phyloP scores from a whole-genome alignment of 1,284 basidiomycete genomes.

The Rhizopogon parksii region DNA sequence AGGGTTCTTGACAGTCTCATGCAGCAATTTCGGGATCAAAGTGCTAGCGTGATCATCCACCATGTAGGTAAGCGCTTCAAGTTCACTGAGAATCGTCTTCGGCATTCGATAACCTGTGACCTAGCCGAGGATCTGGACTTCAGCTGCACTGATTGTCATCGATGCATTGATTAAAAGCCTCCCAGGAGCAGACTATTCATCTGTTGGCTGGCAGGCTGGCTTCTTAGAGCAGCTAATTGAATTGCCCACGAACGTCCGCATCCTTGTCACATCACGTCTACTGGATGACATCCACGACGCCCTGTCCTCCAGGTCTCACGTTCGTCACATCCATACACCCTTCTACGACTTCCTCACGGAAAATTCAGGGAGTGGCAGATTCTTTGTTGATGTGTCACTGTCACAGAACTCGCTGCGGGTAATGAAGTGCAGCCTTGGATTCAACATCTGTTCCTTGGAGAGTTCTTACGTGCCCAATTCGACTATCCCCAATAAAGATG shows the following conservation, averaged over 20 bases:
- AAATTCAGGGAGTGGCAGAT: slow-evolving; percentile 1
- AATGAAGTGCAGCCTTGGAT: slow-evolving; percentile 23
- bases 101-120: no score
- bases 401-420: slow-evolving; percentile 13
- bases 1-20: not conserved
- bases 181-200: not conserved
- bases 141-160: not conserved
- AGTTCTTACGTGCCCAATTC: slow-evolving; percentile 22
- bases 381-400: slow-evolving; percentile 4
- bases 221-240: slow-evolving; percentile 9
- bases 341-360: slow-evolving; percentile 11
- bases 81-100: no score
- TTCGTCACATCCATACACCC: slow-evolving; percentile 10
- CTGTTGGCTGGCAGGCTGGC: not conserved
- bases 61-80: no score
- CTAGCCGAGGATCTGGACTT: not conserved
- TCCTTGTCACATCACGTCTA: slow-evolving; percentile 11
- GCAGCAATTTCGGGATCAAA: not conserved
- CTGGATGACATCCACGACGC: not conserved
- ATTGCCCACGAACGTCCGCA: slow-evolving; percentile 1
- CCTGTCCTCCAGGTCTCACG: slow-evolving; percentile 3
- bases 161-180: slow-evolving; percentile 14
- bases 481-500: slow-evolving; percentile 10
- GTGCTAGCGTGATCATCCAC: not conserved
- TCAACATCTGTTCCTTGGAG: slow-evolving; percentile 26